Percentiles rank a stretch among this genome's conserved stretches.
Evolutionary conservation across 495 filamentous ascomycete species (phyloP).

Genomic region (Xylona heveae): DNA sequence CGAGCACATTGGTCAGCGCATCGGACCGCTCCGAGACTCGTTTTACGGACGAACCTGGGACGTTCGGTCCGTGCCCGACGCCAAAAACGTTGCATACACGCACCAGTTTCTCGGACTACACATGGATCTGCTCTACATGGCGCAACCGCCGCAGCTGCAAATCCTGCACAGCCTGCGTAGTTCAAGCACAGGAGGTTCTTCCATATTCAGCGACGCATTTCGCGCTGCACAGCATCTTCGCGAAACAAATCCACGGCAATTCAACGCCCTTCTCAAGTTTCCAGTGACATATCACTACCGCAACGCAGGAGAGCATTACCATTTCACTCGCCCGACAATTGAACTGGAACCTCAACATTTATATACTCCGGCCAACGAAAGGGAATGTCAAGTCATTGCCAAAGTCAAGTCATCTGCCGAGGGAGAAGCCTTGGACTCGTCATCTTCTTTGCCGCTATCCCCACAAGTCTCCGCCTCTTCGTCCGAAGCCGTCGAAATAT

Average conservation of each 20-base stretch:
- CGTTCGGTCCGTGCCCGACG: conserved; percentile 49
- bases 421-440: too few relatives aligned
- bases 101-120: conserved; percentile 58
- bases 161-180: conserved; percentile 72
- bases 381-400: neutral
- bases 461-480: too few relatives aligned
- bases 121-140: conserved; percentile 84
- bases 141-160: conserved; percentile 57
- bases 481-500: too few relatives aligned
- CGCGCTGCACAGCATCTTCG: conserved; percentile 31
- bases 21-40: conserved; percentile 56
- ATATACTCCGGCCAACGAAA: neutral
- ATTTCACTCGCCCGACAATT: conserved; percentile 30
- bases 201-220: conserved; percentile 57
- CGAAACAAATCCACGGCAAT: conserved; percentile 2
- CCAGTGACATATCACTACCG: conserved; percentile 45
- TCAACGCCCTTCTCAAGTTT: conserved; percentile 18
- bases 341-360: conserved; percentile 10
- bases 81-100: conserved; percentile 87
- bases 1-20: conserved; percentile 39
- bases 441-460: too few relatives aligned
- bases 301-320: conserved; percentile 40
- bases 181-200: conserved; percentile 53
- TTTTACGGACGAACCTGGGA: conserved; percentile 88
- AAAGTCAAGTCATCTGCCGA: too few relatives aligned